Conservation (phyloP, 1,284 basidiomycete species). For the Peniophora sp. region DNA sequence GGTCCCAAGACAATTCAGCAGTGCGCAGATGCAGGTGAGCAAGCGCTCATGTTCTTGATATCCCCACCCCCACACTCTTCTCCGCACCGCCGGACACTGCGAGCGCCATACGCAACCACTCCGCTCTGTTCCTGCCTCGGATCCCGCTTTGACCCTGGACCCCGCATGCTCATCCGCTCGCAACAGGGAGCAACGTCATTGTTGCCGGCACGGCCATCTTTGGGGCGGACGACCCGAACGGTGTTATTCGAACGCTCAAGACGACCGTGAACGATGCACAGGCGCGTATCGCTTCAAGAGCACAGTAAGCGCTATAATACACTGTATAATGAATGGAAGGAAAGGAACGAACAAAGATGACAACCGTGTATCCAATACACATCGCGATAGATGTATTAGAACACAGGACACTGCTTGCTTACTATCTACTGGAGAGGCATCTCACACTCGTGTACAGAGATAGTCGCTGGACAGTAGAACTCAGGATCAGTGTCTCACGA, state of each 20-base stretch:
- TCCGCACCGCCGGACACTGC: too few species aligned
- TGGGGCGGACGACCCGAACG: constrained; percentile 68
- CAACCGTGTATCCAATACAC: too few species aligned
- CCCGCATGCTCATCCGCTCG: neutral
- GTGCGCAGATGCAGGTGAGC: constrained; percentile 85
- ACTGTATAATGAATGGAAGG: too few species aligned
- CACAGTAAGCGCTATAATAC: too few species aligned
- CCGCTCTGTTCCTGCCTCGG: constrained; percentile 1
- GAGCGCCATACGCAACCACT: neutral
- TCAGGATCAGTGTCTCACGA: too few species aligned
- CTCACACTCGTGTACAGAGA: too few species aligned
- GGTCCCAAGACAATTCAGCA: constrained; percentile 84
- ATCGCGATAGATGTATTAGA: too few species aligned
- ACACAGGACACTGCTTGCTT: too few species aligned
- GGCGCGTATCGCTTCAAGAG: constrained; percentile 26
- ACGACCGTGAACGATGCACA: constrained; percentile 65
- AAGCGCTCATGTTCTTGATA: neutral
- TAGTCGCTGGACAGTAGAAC: too few species aligned
- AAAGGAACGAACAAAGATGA: too few species aligned
- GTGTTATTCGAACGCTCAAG: constrained; percentile 73
- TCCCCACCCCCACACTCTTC: neutral
- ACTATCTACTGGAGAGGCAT: too few species aligned
- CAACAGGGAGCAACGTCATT: constrained; percentile 89
- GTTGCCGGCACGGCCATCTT: constrained; percentile 98
- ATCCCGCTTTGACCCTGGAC: neutral